Evolutionary conservation across 495 filamentous ascomycete species (phyloP), one percentile per base, ranked within the genome.

Genomic region (Aspergillus kassunensis): DNA sequence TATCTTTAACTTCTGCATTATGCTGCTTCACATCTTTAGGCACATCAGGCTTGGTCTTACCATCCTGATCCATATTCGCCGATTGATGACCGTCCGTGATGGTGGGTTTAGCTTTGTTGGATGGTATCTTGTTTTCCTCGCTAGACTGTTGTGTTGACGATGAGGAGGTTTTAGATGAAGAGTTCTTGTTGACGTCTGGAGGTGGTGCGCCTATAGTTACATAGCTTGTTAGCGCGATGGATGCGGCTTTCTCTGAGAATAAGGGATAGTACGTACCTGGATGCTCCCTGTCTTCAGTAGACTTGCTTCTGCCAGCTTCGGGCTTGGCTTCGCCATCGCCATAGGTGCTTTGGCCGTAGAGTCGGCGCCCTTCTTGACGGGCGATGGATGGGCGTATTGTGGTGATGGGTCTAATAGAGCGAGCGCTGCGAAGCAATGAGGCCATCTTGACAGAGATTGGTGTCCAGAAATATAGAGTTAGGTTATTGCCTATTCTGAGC

Each of bases 21-120:
- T 74, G 72, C 30, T 54, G 37, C 43, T 66, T 70, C 43, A 74
- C 72, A 49, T 74, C 72, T 30, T 65, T 54, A 1, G 71, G 70
- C 4, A 70, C 41, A 60, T 71, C 61, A 0, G 62, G 36, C 8
- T 56, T 51, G 11, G 41, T 19, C 5, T 66, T 61, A 0, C 72
- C 72, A 5, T 67, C 49, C 6, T 42, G 19, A 43, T 75, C 69
- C 2, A 66, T 49, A 25, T 70, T 61, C 4, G 62, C 62, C 0
- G 69, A 68, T 34, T 67, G 59, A 3, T 46, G 55, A 1, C 67
- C 66, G 33, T 67, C 64, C 13, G 43, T 56, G 8, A 75, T 63
- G 13, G 69, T 73, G 3, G 72, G 69, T 3, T 54, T 52, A 4
- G 72, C 69, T 1, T 69, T 65, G 54, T 74, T 74, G 19, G 69